These are phyloP conservation scores for Pisolithus marmoratus DNA, from an alignment of 768 basidiomycete species.

Conservation along the genomic window DNA sequence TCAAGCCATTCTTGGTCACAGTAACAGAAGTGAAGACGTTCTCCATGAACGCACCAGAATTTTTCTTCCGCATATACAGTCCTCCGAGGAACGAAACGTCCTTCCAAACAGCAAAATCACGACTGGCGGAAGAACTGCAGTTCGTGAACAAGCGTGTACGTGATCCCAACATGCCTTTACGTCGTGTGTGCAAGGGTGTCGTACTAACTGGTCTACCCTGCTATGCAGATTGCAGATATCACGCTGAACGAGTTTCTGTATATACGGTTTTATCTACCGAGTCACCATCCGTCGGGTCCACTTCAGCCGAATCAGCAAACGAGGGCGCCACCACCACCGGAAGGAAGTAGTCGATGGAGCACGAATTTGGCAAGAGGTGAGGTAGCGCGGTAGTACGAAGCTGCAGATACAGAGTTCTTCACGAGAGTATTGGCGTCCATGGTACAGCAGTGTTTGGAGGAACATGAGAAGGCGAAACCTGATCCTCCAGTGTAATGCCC, in stretches of 20 bases:
- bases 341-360: slow-evolving; percentile 66
- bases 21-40: slow-evolving; percentile 86
- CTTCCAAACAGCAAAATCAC: slow-evolving; percentile 58
- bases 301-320: slow-evolving; percentile 64
- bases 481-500: slow-evolving; percentile 72
- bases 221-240: slow-evolving; percentile 74
- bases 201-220: neutral
- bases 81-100: slow-evolving; percentile 69
- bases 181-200: neutral
- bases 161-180: neutral
- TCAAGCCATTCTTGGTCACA: slow-evolving; percentile 26
- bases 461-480: slow-evolving; percentile 77
- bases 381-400: slow-evolving; percentile 61
- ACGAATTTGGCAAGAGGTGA: slow-evolving; percentile 75
- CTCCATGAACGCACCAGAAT: slow-evolving; percentile 66
- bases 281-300: slow-evolving; percentile 81
- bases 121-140: slow-evolving; percentile 83
- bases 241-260: slow-evolving; percentile 88
- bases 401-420: slow-evolving; percentile 69
- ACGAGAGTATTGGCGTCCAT: slow-evolving; percentile 79
- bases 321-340: slow-evolving; percentile 60
- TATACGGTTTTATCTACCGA: slow-evolving; percentile 88
- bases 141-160: slow-evolving; percentile 65
- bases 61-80: slow-evolving; percentile 87
- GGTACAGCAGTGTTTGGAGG: slow-evolving; percentile 81